Evolutionary conservation across 805 yeast species (phyloP).

Genomic region (Lachancea cidri): DNA sequence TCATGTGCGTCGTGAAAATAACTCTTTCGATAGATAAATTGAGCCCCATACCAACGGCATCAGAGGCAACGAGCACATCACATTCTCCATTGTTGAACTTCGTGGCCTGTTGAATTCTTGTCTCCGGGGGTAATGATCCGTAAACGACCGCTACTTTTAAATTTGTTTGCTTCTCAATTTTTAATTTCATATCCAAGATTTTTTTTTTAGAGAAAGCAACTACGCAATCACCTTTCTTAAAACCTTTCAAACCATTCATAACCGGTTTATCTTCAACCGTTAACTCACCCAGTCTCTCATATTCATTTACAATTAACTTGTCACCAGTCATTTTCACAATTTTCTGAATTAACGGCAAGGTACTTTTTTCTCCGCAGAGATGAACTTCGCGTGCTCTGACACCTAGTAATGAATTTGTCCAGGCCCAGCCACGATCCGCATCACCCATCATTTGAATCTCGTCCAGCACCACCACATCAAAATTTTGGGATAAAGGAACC

Average conservation of each 20-base stretch:
- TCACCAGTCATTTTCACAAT: conserved; percentile 74
- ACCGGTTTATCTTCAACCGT: conserved; percentile 44
- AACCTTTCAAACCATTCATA: conserved; percentile 25
- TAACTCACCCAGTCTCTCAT: conserved; percentile 71
- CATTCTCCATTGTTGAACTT: conserved; percentile 73
- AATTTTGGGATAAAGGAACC: conserved; percentile 61
- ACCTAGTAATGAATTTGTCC: conserved; percentile 90
- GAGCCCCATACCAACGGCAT: conserved; percentile 97
- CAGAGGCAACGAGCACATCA: conserved; percentile 88
- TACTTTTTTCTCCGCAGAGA: conserved; percentile 88
- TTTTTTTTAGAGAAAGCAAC: conserved; percentile 77
- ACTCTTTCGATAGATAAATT: conserved; percentile 79
- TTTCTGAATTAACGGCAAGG: conserved; percentile 59
- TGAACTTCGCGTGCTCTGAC: conserved; percentile 82
- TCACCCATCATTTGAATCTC: conserved; percentile 95
- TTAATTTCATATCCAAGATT: conserved; percentile 63
- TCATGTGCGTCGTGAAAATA: conserved; percentile 60
- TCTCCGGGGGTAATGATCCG: conserved; percentile 95
- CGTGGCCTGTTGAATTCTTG: conserved; percentile 76
- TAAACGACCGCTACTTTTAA: conserved; percentile 82
- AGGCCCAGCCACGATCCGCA: conserved; percentile 76
- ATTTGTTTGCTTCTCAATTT: conserved; percentile 59
- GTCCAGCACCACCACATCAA: conserved; percentile 88
- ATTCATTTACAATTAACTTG: conserved; percentile 60
- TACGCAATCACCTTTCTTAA: conserved; percentile 73